A percentile compares a stretch with the other conserved stretches of the same genome.
Evolutionary conservation across 108 stramenopile genomes (phyloP).

Genomic region (Thalassiosira profunda): DNA sequence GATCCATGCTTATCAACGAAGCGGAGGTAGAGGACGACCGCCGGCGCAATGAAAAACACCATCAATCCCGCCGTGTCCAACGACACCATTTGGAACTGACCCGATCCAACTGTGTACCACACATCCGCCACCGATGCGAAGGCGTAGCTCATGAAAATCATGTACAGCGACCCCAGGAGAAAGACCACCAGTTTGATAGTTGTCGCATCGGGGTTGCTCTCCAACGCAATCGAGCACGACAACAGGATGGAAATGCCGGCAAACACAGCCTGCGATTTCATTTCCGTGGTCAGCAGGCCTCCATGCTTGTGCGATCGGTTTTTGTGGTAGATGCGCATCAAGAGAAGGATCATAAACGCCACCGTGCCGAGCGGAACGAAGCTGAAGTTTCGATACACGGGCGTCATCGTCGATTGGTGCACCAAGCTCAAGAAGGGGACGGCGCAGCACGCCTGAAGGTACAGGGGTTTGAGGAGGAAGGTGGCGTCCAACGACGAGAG

Average conservation of each 20-base stretch:
- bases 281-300: slow-evolving; percentile 21
- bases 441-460: slow-evolving; percentile 6
- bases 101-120: slow-evolving; percentile 53
- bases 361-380: slow-evolving; percentile 10
- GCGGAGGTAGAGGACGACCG: slow-evolving; percentile 17
- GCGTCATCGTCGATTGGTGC: not conserved
- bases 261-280: slow-evolving; percentile 34
- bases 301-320: slow-evolving; percentile 44
- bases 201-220: not conserved
- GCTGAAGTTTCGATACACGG: not conserved
- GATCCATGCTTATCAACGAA: slow-evolving; percentile 41
- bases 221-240: slow-evolving; percentile 2
- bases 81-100: slow-evolving; percentile 54
- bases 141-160: not conserved
- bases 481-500: slow-evolving; percentile 1
- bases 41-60: slow-evolving; percentile 34
- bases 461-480: not conserved
- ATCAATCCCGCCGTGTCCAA: slow-evolving; percentile 43
- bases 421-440: slow-evolving; percentile 7
- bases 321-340: slow-evolving; percentile 17
- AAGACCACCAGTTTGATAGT: slow-evolving; percentile 7
- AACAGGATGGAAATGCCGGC: slow-evolving; percentile 11
- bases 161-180: slow-evolving; percentile 23
- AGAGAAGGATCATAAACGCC: slow-evolving; percentile 10
- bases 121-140: slow-evolving; percentile 34